Conservation (phyloP, 768 basidiomycete genomes). For the Lentinula guzmanii region DNA sequence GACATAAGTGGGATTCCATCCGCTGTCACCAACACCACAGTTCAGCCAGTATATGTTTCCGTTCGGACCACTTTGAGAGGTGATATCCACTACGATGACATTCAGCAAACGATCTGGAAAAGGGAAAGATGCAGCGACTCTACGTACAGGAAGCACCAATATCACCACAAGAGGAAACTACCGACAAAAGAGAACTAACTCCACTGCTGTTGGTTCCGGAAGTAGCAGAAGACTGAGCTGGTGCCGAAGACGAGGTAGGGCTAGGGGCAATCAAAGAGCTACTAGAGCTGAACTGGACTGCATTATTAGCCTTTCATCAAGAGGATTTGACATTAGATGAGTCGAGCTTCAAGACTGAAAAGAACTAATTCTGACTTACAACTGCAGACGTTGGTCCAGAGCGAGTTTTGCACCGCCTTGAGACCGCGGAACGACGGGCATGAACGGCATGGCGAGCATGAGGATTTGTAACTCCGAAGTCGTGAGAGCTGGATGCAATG, state of each 20-base stretch:
- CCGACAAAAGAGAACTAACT: background rate
- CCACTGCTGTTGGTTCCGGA: background rate
- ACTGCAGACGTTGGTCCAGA: background rate
- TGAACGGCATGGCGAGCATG: constrained; percentile 18
- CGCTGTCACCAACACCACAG: constrained; percentile 58
- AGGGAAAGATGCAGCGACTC: background rate
- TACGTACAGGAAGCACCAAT: constrained; percentile 45
- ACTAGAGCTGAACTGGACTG: background rate
- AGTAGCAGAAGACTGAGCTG: background rate
- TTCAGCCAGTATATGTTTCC: constrained; percentile 73
- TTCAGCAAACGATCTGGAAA: background rate
- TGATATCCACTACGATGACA: constrained; percentile 35
- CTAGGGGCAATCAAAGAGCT: background rate
- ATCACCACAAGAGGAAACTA: constrained; percentile 33
- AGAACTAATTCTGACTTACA: background rate
- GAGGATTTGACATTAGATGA: background rate
- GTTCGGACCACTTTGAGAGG: constrained; percentile 54
- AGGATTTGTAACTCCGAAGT: constrained; percentile 20
- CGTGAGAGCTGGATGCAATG: constrained; percentile 19
- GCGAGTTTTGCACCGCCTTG: constrained; percentile 3
- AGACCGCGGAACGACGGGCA: background rate
- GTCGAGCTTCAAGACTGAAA: background rate
- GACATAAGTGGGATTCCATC: constrained; percentile 72
- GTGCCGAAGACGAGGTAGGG: background rate
- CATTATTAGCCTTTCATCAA: background rate